A percentile compares a stretch with the other conserved stretches of the same genome.
phyloP scores from a whole-genome alignment of 2,329 filamentous ascomycete genomes.

The Neoarthrinium moseri region DNA sequence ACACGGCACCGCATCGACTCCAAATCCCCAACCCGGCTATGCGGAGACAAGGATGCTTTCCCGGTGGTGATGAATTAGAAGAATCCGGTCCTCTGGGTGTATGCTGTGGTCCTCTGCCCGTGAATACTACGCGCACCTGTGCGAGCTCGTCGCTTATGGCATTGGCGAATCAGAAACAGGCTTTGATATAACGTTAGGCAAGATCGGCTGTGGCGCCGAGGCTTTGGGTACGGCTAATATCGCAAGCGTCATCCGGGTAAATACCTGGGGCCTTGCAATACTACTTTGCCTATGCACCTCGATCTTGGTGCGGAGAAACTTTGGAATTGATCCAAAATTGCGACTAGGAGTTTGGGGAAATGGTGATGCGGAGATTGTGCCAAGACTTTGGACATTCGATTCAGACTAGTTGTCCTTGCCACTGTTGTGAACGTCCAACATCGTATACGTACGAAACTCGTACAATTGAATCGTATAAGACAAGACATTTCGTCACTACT shows the following conservation, averaged over 20 bases:
- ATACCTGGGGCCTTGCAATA: neutral
- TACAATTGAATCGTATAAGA: no score
- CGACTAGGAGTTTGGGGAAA: no score
- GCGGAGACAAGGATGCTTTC: neutral
- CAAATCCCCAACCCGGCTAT: neutral
- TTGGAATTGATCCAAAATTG: slow-evolving; percentile 6
- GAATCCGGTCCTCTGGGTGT: neutral
- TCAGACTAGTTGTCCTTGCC: no score
- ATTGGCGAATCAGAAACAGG: slow-evolving; percentile 5
- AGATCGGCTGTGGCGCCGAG: neutral
- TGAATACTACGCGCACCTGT: no score
- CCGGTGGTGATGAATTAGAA: neutral
- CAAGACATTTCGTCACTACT: no score
- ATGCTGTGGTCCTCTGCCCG: no score
- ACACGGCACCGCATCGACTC: neutral
- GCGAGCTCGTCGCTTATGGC: neutral
- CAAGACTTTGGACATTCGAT: no score
- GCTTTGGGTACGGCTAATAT: slow-evolving; percentile 3
- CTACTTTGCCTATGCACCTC: neutral
- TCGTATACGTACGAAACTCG: no score
- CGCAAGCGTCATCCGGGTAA: slow-evolving; percentile 5
- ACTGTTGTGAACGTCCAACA: no score
- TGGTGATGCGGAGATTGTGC: no score
- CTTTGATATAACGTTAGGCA: neutral
- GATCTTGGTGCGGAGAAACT: neutral